A percentile compares a stretch with the other conserved stretches of the same genome.
Evolutionary conservation across 1,284 basidiomycete species (phyloP).

Genomic region (Trichosporon ovoides): DNA sequence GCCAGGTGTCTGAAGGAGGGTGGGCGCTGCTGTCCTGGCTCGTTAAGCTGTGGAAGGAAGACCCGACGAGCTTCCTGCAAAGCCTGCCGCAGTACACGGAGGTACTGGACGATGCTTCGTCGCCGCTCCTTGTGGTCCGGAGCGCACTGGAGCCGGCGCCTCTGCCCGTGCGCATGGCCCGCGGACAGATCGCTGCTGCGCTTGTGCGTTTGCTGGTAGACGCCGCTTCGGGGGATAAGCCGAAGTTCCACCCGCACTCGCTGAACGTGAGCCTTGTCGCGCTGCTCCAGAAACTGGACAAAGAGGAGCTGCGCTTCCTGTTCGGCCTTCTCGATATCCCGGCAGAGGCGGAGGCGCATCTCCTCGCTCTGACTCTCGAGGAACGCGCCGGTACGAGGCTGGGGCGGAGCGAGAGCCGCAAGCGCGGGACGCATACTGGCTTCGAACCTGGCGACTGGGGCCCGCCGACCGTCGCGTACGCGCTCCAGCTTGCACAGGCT

Average conservation of each 20-base stretch:
- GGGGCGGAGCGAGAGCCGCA: not conserved
- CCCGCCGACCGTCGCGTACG: not conserved
- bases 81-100: not conserved
- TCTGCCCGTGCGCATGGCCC: not conserved
- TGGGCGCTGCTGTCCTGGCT: not conserved
- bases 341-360: not conserved
- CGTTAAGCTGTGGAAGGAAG: not conserved
- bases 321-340: not conserved
- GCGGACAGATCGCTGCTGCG: not conserved
- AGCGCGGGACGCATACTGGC: not conserved
- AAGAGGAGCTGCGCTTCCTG: not conserved
- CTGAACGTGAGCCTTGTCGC: not conserved
- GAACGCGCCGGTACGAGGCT: not conserved
- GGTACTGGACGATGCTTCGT: not conserved
- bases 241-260: not conserved
- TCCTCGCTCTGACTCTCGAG: not conserved
- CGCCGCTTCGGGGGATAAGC: not conserved
- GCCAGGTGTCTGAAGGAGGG: not conserved
- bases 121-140: not conserved
- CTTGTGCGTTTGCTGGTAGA: not conserved
- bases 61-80: not conserved
- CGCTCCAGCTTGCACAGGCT: not conserved
- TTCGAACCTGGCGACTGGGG: not conserved
- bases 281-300: not conserved
- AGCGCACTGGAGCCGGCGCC: not conserved